phyloP scores from a whole-genome alignment of 2,329 filamentous ascomycete genomes.

The Chaetomium sp. region DNA sequence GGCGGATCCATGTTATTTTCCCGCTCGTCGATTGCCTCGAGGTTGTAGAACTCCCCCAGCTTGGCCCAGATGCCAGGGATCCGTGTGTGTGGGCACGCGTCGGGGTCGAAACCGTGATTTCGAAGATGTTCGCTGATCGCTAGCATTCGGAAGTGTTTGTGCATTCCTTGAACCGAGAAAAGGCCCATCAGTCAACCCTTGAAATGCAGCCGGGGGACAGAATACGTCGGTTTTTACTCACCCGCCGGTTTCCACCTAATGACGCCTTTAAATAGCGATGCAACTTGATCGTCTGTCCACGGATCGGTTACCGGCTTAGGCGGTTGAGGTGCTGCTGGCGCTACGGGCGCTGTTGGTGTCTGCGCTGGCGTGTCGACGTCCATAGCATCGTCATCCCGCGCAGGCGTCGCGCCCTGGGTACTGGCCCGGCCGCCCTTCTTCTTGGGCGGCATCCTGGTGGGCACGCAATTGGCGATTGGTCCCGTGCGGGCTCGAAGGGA shows the following conservation, averaged over 20 bases:
- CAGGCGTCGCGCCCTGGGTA: constrained; percentile 35
- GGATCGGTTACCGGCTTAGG: constrained; percentile 49
- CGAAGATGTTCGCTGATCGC: constrained; percentile 74
- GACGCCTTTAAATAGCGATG: constrained; percentile 84
- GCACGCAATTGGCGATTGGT: background rate
- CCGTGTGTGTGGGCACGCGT: constrained; percentile 68
- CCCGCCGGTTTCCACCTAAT: constrained; percentile 96
- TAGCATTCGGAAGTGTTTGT: constrained; percentile 90
- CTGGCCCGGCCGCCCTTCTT: constrained; percentile 57
- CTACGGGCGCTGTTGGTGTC: constrained; percentile 38
- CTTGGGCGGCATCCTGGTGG: constrained; percentile 49
- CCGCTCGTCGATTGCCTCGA: constrained; percentile 78
- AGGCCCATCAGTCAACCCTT: background rate
- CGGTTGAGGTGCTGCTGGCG: constrained; percentile 34
- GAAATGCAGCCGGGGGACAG: background rate
- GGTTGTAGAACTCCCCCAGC: constrained; percentile 73
- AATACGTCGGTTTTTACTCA: constrained; percentile 28
- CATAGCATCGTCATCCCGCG: constrained; percentile 53
- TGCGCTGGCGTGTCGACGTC: constrained; percentile 54
- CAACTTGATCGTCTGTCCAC: constrained; percentile 95
- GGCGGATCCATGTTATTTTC: constrained; percentile 55
- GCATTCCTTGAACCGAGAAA: constrained; percentile 57
- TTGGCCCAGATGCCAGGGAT: constrained; percentile 92
- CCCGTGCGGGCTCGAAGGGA: background rate
- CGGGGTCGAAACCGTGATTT: constrained; percentile 71